Evolutionary conservation across 768 basidiomycete genomes (phyloP), one percentile per base, ranked within the genome.

Genomic region (Suillus bovinus): DNA sequence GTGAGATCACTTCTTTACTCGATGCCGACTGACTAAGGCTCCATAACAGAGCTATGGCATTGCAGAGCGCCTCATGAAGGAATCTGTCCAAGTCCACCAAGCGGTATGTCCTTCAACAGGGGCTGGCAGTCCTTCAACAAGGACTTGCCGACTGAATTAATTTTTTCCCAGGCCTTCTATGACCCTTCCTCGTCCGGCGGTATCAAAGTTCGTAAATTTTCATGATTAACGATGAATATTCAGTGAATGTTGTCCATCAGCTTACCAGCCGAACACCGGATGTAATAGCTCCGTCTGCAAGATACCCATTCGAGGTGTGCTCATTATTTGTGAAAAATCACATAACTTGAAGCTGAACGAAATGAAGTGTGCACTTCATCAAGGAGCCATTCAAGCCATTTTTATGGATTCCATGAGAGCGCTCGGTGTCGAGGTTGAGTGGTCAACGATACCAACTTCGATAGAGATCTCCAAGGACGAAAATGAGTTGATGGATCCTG

Each of bases 251-350:
- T n/a, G 14, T 14, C 47, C 41, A 24, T 60, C 57, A 91, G 88
- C 79, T 88, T 10, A 85, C 85, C 13, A 83, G 86, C 58, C 82
- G 87, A 11, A 80, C 82, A 0, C 77, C 84, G 3, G 88, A 89
- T 69, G 78, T 90, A 16, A 82, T 79, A 4, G 84, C 86, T 5
- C 77, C 84, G 0, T 80, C 81, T 16, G 88, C 89, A 16, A 80
- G 88, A 39, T 91, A 84, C 71, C 89, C 87, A 4, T 91, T 87
- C 64, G 89, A 89, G 75, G 89, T 86, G 66, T 59, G 71, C 61
- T 24, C 33, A 41, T 17, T 29, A 10, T 8, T 36, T 62, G 13
- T 16, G 20, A 44, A 16, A 31, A 22, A 50, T 4, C n/a, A 16
- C 10, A 3, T 41, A 14, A n/a, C n/a, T n/a, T n/a, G n/a, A n/a